phyloP scores from a whole-genome alignment of 2,329 filamentous ascomycete species.

The Diplocarpon mali region DNA sequence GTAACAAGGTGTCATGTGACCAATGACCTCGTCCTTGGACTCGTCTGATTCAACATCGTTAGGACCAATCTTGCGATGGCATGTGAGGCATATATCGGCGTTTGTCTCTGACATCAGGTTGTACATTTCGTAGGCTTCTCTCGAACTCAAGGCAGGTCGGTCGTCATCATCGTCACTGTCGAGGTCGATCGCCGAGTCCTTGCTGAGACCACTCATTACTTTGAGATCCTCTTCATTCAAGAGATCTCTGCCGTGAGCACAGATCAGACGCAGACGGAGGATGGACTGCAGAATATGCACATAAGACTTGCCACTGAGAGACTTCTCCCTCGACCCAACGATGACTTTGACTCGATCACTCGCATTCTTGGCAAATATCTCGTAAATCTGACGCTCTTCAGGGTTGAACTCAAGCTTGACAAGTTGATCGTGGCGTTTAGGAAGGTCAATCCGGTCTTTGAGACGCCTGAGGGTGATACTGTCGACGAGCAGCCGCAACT shows the following conservation, averaged over 20 bases:
- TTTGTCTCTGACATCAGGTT: conserved; percentile 74
- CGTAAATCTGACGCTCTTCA: conserved; percentile 68
- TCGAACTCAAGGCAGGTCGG: conserved; percentile 47
- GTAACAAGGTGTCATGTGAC: conserved; percentile 76
- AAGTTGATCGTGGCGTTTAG: conserved; percentile 60
- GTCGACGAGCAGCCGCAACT: conserved; percentile 80
- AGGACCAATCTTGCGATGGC: conserved; percentile 51
- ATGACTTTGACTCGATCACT: conserved; percentile 70
- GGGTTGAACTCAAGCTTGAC: conserved; percentile 64
- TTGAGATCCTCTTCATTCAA: conserved; percentile 75
- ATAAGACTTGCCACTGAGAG: conserved; percentile 75
- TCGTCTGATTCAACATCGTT: conserved; percentile 46
- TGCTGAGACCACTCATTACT: conserved; percentile 69
- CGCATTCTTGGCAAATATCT: conserved; percentile 74
- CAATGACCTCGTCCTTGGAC: conserved; percentile 51
- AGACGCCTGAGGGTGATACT: conserved; percentile 86
- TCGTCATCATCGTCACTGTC: conserved; percentile 56
- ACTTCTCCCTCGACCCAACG: conserved; percentile 49
- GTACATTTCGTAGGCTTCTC: conserved; percentile 77
- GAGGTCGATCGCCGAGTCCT: conserved; percentile 77
- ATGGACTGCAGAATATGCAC: conserved; percentile 90
- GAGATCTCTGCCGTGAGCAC: conserved; percentile 87
- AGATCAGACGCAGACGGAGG: conserved; percentile 77
- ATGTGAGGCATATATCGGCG: conserved; percentile 61
- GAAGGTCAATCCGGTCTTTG: conserved; percentile 83